phyloP scores from a whole-genome alignment of 768 basidiomycete genomes.

The Auricularia sp. region DNA sequence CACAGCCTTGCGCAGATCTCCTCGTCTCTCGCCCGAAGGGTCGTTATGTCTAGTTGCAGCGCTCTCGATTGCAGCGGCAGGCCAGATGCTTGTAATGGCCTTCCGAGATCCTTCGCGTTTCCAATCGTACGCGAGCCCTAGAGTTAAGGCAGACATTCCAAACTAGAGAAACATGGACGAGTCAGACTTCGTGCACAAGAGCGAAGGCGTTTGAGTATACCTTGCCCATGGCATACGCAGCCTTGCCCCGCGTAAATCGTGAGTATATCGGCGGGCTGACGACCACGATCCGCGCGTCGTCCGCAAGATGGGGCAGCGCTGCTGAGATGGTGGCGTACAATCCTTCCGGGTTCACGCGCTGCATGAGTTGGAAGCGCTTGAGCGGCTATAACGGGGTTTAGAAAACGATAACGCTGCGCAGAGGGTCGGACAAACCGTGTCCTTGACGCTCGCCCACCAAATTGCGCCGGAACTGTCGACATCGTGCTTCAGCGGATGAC shows the following conservation, averaged over 20 bases:
- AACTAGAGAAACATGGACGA: neutral
- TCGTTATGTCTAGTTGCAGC: neutral
- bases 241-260: neutral
- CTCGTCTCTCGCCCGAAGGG: neutral
- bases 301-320: neutral
- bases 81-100: neutral
- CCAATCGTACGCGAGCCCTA: neutral
- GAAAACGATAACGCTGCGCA: neutral
- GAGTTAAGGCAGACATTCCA: neutral
- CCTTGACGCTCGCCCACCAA: neutral
- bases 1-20: neutral
- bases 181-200: neutral
- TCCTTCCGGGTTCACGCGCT: neutral
- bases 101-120: neutral
- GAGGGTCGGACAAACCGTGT: neutral
- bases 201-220: neutral
- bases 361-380: neutral
- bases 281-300: neutral
- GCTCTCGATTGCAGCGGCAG: neutral
- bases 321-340: neutral
- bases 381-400: neutral
- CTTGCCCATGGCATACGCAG: neutral
- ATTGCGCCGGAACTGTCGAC: neutral
- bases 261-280: neutral
- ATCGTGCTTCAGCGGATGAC: neutral